phyloP scores from a whole-genome alignment of 1,284 basidiomycete genomes.

The Somion occarium region DNA sequence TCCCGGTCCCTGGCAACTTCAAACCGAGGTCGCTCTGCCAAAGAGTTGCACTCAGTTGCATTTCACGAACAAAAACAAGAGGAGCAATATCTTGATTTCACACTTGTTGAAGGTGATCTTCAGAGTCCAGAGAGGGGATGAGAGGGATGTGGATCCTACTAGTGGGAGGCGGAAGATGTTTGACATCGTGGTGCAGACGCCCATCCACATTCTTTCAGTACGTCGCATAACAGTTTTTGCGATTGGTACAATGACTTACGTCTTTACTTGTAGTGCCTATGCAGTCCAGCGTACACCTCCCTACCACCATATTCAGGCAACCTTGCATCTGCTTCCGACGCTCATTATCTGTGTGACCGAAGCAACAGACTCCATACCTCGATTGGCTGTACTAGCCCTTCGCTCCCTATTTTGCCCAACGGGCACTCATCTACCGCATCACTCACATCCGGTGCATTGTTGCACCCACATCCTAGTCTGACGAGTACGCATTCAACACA shows the following conservation, averaged over 20 bases:
- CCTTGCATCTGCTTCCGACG: background rate
- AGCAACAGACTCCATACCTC: background rate
- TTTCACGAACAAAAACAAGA: conserved; percentile 81
- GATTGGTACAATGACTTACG: background rate
- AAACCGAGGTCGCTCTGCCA: conserved; percentile 53
- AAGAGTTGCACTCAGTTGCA: conserved; percentile 54
- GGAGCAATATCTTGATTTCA: conserved; percentile 74
- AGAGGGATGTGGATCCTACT: conserved; percentile 57
- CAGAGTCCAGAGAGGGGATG: conserved; percentile 80
- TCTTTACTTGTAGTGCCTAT: conserved; percentile 54
- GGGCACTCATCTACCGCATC: background rate
- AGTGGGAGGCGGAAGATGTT: conserved; percentile 75
- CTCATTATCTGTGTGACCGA: conserved; percentile 8
- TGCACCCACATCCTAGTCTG: background rate
- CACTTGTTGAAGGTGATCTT: conserved; percentile 85
- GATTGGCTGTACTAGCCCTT: background rate
- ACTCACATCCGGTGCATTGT: background rate
- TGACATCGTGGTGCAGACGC: conserved; percentile 88
- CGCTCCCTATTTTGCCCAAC: background rate
- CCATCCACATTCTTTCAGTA: conserved; percentile 77
- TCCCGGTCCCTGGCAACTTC: conserved; percentile 70
- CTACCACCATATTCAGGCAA: conserved; percentile 62
- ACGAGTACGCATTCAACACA: background rate
- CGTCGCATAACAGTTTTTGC: conserved; percentile 29
- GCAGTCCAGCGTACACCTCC: conserved; percentile 72